These are phyloP conservation scores for Rhodamnia rubescens DNA, from an alignment of 345 rosid genomes.

Conservation along the genomic window DNA sequence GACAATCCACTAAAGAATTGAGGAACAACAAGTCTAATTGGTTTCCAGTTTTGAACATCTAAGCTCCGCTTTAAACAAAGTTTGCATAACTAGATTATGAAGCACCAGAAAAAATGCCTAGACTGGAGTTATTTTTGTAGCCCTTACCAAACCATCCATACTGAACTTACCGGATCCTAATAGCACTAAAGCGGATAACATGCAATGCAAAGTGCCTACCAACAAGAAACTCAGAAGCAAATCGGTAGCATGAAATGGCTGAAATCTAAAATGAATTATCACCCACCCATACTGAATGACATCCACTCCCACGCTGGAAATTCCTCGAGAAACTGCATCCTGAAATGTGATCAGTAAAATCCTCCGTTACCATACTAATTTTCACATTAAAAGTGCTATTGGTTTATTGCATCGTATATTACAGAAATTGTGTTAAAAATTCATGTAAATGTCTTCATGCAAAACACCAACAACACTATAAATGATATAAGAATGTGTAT, in stretches of 20 bases:
- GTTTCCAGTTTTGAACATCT: not conserved
- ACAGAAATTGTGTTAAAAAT: not conserved
- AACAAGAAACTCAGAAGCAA: not conserved
- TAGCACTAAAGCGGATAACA: not conserved
- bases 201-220: not conserved
- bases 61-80: not conserved
- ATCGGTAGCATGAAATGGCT: not conserved
- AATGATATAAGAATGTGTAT: not conserved
- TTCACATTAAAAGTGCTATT: not conserved
- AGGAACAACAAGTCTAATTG: not conserved
- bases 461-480: not conserved
- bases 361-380: not conserved
- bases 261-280: not conserved
- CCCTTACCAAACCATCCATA: not conserved
- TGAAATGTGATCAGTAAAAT: slow-evolving; percentile 23
- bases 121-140: not conserved
- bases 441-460: not conserved
- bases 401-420: not conserved
- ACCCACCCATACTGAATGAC: slow-evolving; percentile 91
- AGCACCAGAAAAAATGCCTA: not conserved
- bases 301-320: slow-evolving; percentile 56
- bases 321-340: slow-evolving; percentile 88
- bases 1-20: not conserved
- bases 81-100: not conserved
- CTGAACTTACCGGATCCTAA: not conserved